Base-by-base conservation (phyloP, 345 rosid genomes). In the Cardamine resedifolia region DNA sequence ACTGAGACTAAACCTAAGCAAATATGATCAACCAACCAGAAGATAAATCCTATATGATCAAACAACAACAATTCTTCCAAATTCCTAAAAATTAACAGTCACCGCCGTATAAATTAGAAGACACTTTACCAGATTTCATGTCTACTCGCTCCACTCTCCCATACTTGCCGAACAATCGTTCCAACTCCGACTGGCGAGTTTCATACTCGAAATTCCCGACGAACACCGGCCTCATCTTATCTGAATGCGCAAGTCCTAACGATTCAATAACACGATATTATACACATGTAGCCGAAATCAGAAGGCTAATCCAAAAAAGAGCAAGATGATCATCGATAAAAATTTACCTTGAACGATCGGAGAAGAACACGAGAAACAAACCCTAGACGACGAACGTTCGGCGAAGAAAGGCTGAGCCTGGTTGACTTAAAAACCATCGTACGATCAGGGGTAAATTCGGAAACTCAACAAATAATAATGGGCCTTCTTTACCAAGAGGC, bases 171-270 rank as follows among this genome's bases (percentile, higher is more conserved):
- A 92, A 88, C 23, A 87, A 43, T 15, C 93, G 82, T 44, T 92
- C 96, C 75, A 92, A 58, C 43, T 90, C 96, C 5, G 96, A 81
- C 2, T 90, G 91, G 50, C 91, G 91, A 55, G 96, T 87, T 5
- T 88, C 89, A 64, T 76, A 88, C 82, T 85, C 96, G 34, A 92
- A 85, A 77, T 92, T 92, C 9, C 96, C 96, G 12, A 85, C 92
- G 71, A 90, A 90, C 41, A 92, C 74, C 14, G 96, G 98, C 76
- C 83, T 84, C 86, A 87, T 81, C 81, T 58, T 58, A 70, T 31
- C 63, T 7, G 6, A 23, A 55, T 44, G n/a, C 49, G 39, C 49
- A 49, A 33, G 12, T n/a, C 52, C 69, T 50, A 44, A 11, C 24
- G 41, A 61, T 49, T 7, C 52, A 38, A 52, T 20, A 4, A n/a